phyloP scores from a whole-genome alignment of 495 filamentous ascomycete species.

The Hypoxylon trugodes region DNA sequence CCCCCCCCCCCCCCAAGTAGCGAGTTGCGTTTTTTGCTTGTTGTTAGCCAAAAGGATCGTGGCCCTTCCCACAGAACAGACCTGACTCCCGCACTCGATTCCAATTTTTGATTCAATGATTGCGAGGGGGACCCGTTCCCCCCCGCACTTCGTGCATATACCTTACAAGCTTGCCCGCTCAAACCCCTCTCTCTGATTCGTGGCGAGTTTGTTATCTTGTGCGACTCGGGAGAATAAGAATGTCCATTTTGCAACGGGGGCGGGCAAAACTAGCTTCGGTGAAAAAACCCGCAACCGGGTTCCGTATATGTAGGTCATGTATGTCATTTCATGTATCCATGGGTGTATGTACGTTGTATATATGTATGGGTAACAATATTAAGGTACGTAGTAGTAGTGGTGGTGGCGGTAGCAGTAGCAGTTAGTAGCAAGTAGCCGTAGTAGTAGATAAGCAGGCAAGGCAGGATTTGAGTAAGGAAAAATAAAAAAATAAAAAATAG shows the following conservation, averaged over 20 bases:
- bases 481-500: no score
- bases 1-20: no score
- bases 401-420: no score
- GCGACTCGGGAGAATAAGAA: conserved; percentile 40
- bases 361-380: no score
- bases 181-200: conserved; percentile 36
- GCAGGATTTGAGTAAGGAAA: no score
- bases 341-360: neutral
- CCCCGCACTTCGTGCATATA: conserved; percentile 38
- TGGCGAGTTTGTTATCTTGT: conserved; percentile 33
- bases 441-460: neutral
- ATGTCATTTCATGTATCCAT: neutral
- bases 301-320: conserved; percentile 9
- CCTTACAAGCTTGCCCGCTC: conserved; percentile 9
- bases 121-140: conserved; percentile 10
- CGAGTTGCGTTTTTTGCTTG: neutral
- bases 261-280: conserved; percentile 26
- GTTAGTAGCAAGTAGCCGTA: no score
- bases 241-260: conserved; percentile 19
- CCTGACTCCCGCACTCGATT: conserved; percentile 13
- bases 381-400: no score
- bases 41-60: conserved; percentile 26
- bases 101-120: neutral
- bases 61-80: conserved; percentile 1
- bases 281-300: conserved; percentile 24